These are phyloP conservation scores for Dothidotthia symphoricarpi DNA, from an alignment of 2,329 filamentous ascomycete genomes.

Conservation along the genomic window DNA sequence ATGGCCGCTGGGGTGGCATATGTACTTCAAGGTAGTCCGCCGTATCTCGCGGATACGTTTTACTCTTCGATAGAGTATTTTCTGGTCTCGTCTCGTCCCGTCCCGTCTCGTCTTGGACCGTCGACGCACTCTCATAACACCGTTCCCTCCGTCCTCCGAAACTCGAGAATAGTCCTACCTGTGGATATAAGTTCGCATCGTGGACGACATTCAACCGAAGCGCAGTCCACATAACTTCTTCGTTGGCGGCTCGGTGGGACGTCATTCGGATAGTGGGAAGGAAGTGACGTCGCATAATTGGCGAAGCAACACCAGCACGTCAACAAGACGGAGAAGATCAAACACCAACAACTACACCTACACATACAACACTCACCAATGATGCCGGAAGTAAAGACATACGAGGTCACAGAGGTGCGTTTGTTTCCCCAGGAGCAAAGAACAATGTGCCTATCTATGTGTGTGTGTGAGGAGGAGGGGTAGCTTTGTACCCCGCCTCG, in stretches of 20 bases:
- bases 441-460: too few species aligned
- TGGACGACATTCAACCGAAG: neutral
- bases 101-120: too few species aligned
- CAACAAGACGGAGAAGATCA: slow-evolving; percentile 15
- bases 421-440: too few species aligned
- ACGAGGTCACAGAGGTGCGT: slow-evolving; percentile 40
- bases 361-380: slow-evolving; percentile 11
- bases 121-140: too few species aligned
- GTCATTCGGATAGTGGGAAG: slow-evolving; percentile 30
- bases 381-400: slow-evolving; percentile 36
- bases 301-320: slow-evolving; percentile 19
- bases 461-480: slow-evolving; percentile 22
- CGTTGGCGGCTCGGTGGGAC: slow-evolving; percentile 24
- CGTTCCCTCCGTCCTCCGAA: too few species aligned
- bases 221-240: slow-evolving; percentile 6
- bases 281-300: slow-evolving; percentile 36
- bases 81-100: too few species aligned
- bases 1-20: too few species aligned
- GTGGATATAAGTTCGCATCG: too few species aligned
- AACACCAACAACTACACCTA: slow-evolving; percentile 13
- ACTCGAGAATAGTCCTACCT: too few species aligned
- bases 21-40: too few species aligned
- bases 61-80: too few species aligned
- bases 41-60: too few species aligned
- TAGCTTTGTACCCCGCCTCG: slow-evolving; percentile 24